Evolutionary conservation across 2,329 filamentous ascomycete species (phyloP), one percentile per base, ranked within the genome.

Genomic region (Ophiostoma ulmi): DNA sequence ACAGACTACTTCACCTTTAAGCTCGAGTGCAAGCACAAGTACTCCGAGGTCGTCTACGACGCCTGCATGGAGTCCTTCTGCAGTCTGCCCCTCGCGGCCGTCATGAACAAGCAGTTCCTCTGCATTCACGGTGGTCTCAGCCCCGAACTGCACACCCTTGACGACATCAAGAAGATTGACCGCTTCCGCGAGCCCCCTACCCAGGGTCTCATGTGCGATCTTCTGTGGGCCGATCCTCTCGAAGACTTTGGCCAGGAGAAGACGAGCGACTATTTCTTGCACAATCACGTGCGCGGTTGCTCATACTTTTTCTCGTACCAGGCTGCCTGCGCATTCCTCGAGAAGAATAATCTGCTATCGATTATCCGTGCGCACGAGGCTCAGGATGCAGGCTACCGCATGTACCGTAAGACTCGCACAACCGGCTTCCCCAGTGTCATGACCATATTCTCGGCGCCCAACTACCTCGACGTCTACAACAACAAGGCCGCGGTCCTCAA

Each of bases 1-100:
- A 99, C 95, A 71, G 95, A 99, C 80, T 99, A 99, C 86, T 99
- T 99, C 83, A 99, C 95, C 73, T 99, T 99, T 86, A 98, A 99
- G 86, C 89, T 99, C 72, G 95, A 99, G 81, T 99, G 95, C 86
- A 97, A 97, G 84, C 95, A 99, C 87, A 99, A 99, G 81, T 99
- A 99, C 83, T 97, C 93, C 44, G 95, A 98, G 83, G 87, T 87
- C 74, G 87, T 99, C 72, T 99, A 99, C 80, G 94, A 99, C 78
- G 94, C 95, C 71, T 98, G 95, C 83, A 97, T 97, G 88, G 94
- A 99, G 75, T 96, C 95, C 0, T 99, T 99, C 86, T 99, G 95
- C 83, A 87, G 91, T 74, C 84, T 99, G 74, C 95, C 95, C 39
- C 84, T 99, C 76, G 95, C 95, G 71, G 95, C 95, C 38, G 90